Evolutionary conservation across 2,329 filamentous ascomycete species (phyloP), one percentile per base, ranked within the genome.

Genomic region (Fusarium incarnatum): DNA sequence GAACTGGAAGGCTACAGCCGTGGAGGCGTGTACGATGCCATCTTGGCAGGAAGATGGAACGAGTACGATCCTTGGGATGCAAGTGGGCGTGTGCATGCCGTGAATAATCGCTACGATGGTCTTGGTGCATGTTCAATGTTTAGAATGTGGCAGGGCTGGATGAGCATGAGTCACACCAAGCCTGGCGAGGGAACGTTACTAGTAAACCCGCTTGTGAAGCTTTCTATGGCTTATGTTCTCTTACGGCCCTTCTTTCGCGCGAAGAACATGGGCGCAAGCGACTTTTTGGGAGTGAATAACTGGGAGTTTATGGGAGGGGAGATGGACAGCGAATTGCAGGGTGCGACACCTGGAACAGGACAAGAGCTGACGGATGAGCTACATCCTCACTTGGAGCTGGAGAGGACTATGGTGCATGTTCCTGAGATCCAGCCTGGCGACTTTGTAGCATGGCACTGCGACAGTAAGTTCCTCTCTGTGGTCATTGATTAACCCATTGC

Each of bases 81-180:
- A 0, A 89, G 87, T 68, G 86, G 87, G 9, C 87, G 94, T 6
- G 84, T 95, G 0, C 80, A 82, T 0, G 93, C 91, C 5, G 86
- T 89, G 4, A 90, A 88, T 64, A 91, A 97, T 78, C 81, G 94
- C 34, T 96, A 98, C 77, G 86, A 93, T 53, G 93, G 94, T 1
- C 86, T 94, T 0, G 94, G 94, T 0, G 90, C 92, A 1, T 97
- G 93, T 80, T 91, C 87, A 47, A 93, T 94, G 83, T 94, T 97
- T 80, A 87, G 95, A 41, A 92, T 94, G 86, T 95, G 93, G 79
- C 94, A 98, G 80, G 94, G 94, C 20, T 98, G 94, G 94, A 80
- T 98, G 55, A 88, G 87, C 64, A 91, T 98, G 86, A 94, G 91
- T 61, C 81, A 83, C n/a, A 91, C 89, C 0, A 89, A 85, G 0